Conservation (phyloP, 163 green algal genomes). For the Volvox carteri region DNA sequence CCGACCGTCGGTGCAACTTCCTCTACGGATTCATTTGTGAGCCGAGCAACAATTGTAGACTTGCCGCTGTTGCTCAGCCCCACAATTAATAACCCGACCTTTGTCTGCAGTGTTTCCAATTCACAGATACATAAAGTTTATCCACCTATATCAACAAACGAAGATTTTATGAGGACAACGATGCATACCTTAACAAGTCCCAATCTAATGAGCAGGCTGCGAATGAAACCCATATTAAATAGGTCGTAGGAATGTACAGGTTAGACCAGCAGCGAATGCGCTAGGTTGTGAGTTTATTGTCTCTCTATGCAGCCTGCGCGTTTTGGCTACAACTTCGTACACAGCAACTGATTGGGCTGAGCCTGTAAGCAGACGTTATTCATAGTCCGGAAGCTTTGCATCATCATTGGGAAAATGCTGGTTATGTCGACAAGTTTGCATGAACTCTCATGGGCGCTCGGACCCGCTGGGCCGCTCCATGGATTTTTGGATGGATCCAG, state of each 20-base stretch:
- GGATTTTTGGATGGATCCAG: no score
- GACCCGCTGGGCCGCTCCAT: no score
- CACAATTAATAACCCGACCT: conserved; percentile 46
- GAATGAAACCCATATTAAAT: conserved; percentile 31
- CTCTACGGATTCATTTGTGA: conserved; percentile 47
- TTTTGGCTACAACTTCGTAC: background rate
- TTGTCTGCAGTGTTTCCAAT: background rate
- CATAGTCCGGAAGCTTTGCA: no score
- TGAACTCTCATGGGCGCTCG: no score
- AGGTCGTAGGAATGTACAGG: background rate
- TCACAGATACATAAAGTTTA: background rate
- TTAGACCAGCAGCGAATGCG: no score
- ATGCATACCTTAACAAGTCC: conserved; percentile 44
- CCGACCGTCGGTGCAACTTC: conserved; percentile 47
- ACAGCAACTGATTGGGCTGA: no score
- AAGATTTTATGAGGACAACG: background rate
- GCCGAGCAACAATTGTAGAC: conserved; percentile 26
- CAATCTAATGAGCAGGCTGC: conserved; percentile 24
- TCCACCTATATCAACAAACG: background rate
- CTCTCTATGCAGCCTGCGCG: no score
- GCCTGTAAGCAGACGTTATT: no score
- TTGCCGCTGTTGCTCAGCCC: conserved; percentile 55
- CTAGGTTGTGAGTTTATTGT: no score
- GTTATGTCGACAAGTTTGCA: no score
- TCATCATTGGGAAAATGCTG: no score